Conservation (phyloP, 2,329 filamentous ascomycete genomes). For the Paracoccidioides lutzii region DNA sequence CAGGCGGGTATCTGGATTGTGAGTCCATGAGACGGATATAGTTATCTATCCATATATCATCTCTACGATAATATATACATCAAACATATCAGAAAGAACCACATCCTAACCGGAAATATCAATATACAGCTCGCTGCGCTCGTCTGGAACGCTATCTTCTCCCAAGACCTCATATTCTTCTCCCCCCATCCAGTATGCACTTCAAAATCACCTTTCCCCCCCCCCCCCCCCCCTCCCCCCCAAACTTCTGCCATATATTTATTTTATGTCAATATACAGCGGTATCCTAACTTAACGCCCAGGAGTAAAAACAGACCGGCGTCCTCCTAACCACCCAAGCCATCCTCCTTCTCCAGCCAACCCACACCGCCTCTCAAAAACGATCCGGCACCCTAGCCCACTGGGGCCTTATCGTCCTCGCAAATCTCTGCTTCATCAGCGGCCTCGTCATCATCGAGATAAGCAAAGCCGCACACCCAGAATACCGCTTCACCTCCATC, state of each 20-base stretch:
- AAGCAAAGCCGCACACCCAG: slow-evolving; percentile 63
- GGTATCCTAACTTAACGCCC: too few species aligned
- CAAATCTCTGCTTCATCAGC: slow-evolving; percentile 29
- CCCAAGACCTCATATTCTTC: slow-evolving; percentile 63
- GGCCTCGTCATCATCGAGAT: slow-evolving; percentile 40
- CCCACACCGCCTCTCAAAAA: slow-evolving; percentile 65
- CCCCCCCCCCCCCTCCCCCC: slow-evolving; percentile 28
- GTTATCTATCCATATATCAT: background rate
- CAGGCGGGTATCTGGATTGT: slow-evolving; percentile 65
- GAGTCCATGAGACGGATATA: slow-evolving; percentile 16
- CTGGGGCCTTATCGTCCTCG: slow-evolving; percentile 51
- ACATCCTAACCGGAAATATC: background rate
- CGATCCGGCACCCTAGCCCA: slow-evolving; percentile 50
- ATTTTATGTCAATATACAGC: too few species aligned
- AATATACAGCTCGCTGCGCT: slow-evolving; percentile 49
- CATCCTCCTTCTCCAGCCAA: slow-evolving; percentile 77
- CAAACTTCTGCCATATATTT: too few species aligned
- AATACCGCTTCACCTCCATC: slow-evolving; percentile 52
- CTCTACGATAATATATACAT: background rate
- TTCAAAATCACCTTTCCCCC: slow-evolving; percentile 22
- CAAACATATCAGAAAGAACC: background rate
- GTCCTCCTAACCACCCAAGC: slow-evolving; percentile 66
- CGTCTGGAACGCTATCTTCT: slow-evolving; percentile 66
- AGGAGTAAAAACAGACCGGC: too few species aligned
- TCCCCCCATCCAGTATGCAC: slow-evolving; percentile 68